Percentiles rank a stretch among this genome's conserved stretches.
phyloP scores from a whole-genome alignment of 2,329 filamentous ascomycete genomes.

The Fusarium verrucosum region DNA sequence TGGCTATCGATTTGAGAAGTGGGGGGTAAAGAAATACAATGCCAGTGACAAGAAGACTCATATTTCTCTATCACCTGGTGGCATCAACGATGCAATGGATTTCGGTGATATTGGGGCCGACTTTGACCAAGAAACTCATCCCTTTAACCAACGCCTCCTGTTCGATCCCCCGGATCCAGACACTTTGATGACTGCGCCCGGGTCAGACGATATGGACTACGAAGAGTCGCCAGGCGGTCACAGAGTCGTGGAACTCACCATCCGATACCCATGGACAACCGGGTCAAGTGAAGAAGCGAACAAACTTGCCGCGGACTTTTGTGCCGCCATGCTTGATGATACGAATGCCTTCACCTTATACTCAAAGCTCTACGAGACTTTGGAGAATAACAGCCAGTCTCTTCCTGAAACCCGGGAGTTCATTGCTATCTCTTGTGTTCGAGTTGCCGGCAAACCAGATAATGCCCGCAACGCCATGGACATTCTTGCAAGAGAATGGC shows the following conservation, averaged over 20 bases:
- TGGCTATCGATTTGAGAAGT: conserved; percentile 45
- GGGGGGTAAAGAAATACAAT: conserved; percentile 44
- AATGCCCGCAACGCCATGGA: conserved; percentile 26
- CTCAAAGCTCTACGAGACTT: conserved; percentile 13
- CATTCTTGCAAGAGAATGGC: conserved; percentile 18
- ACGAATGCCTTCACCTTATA: conserved; percentile 38
- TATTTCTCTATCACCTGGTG: background rate
- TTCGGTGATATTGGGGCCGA: conserved; percentile 2
- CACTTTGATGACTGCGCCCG: background rate
- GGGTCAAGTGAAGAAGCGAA: conserved; percentile 23
- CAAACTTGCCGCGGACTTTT: conserved; percentile 44
- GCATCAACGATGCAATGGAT: conserved; percentile 6
- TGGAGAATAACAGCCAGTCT: conserved; percentile 1
- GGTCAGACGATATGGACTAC: conserved; percentile 14
- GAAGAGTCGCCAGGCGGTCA: background rate
- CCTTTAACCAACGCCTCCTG: background rate
- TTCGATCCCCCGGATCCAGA: background rate
- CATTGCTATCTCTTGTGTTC: conserved; percentile 33
- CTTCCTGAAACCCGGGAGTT: conserved; percentile 8
- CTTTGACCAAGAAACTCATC: background rate
- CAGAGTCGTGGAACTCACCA: background rate
- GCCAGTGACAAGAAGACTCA: conserved; percentile 27
- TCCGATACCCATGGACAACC: conserved; percentile 30
- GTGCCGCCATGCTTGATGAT: conserved; percentile 40
- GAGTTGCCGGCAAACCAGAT: conserved; percentile 31